Evolutionary conservation across 2,329 filamentous ascomycete species (phyloP), one percentile per base, ranked within the genome.

Genomic region (Ascomycota sp.): DNA sequence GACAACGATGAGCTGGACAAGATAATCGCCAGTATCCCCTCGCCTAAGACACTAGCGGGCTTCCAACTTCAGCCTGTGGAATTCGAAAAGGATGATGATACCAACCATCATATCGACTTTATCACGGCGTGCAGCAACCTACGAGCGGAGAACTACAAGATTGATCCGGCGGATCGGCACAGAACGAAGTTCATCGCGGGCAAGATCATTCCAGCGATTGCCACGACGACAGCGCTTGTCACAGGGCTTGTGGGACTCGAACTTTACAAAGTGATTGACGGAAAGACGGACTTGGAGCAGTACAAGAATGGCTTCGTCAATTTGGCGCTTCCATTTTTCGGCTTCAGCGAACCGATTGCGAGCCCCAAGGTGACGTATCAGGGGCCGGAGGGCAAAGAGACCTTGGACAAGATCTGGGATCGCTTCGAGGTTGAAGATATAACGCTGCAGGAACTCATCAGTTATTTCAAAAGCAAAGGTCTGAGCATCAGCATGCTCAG

Each of bases 261-360:
- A 61, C 61, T 95, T 32, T 93, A 81, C 74, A 98, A 98, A 71
- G 70, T 98, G 41, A 65, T 98, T 31, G 89, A 95, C 48, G 86
- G 83, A 50, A 93, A 98, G 65, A 71, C 68, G n/a, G 82, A 95
- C 45, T 76, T 93, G 42, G 89, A 95, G 59, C 80, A 95, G 57
- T 98, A 91, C 73, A 95, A 95, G 70, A 98, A 98, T 51, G 89
- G 89, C 11, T 98, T 98, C 56, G 67, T 95, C 58, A 98, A 98
- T 59, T 60, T 98, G 43, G 89, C 89, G 2, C 61, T 98, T 41
- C 89, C 89, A 1, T 95, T 98, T 68, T 92, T 98, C 45, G 86
- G 86, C 29, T 98, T 98, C 68, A 92, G 82, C 48, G 89, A 98
- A 58, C 89, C 89, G 2, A 91, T 98, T 45, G 74, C 75, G 6